phyloP scores from a whole-genome alignment of 257 asterid species.

The Solanum pennellii region DNA sequence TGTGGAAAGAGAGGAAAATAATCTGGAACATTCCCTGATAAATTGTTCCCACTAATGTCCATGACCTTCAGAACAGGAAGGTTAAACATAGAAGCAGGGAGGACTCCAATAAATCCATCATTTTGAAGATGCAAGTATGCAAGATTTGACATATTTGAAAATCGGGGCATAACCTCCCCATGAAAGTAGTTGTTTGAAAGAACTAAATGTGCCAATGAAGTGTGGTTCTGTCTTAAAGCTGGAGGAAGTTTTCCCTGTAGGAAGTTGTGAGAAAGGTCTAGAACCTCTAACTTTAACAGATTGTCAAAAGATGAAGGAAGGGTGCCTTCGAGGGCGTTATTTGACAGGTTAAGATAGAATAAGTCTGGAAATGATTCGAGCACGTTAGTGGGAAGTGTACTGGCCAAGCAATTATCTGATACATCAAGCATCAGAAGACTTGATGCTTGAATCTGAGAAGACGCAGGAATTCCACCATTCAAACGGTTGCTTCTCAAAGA shows the following conservation, averaged over 20 bases:
- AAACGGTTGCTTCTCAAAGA: neutral
- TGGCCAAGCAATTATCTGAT: neutral
- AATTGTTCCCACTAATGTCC: neutral
- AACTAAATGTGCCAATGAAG: neutral
- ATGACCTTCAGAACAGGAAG: constrained; percentile 7
- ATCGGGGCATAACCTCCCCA: neutral
- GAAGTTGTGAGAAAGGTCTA: constrained; percentile 9
- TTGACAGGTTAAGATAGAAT: neutral
- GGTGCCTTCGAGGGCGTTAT: neutral
- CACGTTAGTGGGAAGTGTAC: neutral
- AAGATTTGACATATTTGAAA: constrained; percentile 2
- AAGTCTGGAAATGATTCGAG: neutral
- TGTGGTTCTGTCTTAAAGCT: neutral
- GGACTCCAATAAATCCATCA: constrained; percentile 1
- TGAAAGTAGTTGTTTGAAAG: constrained; percentile 4
- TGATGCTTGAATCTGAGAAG: neutral
- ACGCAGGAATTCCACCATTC: neutral
- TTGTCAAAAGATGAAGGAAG: constrained; percentile 1
- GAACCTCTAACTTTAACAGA: neutral
- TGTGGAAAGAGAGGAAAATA: neutral
- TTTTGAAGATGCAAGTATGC: constrained; percentile 3
- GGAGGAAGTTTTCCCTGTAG: neutral
- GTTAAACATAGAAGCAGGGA: neutral
- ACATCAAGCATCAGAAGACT: neutral
- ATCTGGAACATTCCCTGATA: constrained; percentile 3